These are phyloP conservation scores for Clavispora vitiphila DNA, from an alignment of 805 yeast genomes.

Conservation along the genomic window DNA sequence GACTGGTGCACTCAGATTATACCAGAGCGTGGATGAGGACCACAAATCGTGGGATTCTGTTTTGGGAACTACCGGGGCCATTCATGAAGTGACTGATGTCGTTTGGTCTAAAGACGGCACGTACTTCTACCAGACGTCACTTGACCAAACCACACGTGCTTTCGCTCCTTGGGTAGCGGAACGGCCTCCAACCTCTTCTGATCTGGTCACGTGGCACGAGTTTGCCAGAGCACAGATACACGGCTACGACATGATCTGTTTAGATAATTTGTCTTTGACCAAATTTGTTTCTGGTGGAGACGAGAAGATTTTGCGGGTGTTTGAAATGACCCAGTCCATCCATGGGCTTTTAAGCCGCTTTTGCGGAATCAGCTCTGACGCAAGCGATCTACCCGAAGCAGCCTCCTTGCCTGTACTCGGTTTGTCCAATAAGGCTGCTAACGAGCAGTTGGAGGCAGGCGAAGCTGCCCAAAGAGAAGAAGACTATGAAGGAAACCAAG, in stretches of 20 bases:
- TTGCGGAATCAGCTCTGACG: conserved; percentile 38
- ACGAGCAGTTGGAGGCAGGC: conserved; percentile 40
- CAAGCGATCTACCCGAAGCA: conserved; percentile 58
- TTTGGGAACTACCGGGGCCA: conserved; percentile 72
- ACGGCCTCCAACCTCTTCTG: conserved; percentile 13
- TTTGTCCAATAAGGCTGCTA: conserved; percentile 81
- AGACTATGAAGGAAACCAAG: conserved; percentile 35
- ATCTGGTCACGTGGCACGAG: conserved; percentile 65
- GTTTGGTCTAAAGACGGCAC: conserved; percentile 68
- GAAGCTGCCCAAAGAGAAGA: conserved; percentile 34
- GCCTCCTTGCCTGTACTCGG: conserved; percentile 94
- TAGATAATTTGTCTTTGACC: conserved; percentile 54
- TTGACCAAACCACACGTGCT: conserved; percentile 90
- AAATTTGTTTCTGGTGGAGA: conserved; percentile 92
- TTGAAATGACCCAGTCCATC: conserved; percentile 81
- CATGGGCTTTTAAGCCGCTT: conserved; percentile 54
- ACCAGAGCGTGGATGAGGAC: conserved; percentile 41
- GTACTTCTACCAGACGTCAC: conserved; percentile 69
- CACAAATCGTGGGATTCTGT: conserved; percentile 38
- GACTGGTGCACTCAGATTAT: conserved; percentile 88
- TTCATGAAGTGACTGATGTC: conserved; percentile 68
- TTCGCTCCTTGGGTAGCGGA: conserved; percentile 55
- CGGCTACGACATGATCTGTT: conserved; percentile 92
- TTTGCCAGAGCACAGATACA: conserved; percentile 97
- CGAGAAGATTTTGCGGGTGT: conserved; percentile 85